phyloP scores from a whole-genome alignment of 106 monocot genomes.

The Allium cepa region DNA sequence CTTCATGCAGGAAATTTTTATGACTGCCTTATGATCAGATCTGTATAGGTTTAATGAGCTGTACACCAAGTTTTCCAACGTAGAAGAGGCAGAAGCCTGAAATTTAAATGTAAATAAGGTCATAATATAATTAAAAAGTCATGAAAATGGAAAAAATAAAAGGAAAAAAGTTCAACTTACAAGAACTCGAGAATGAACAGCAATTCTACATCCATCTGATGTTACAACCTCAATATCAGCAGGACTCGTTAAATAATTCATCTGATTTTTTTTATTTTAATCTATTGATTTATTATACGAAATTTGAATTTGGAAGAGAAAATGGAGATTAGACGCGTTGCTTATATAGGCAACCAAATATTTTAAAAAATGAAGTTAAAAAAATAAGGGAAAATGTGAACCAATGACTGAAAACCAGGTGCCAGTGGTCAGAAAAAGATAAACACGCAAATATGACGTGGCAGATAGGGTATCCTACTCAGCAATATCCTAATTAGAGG shows the following conservation, averaged over 20 bases:
- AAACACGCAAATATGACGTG: neutral
- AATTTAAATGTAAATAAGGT: neutral
- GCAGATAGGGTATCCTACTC: neutral
- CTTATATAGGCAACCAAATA: neutral
- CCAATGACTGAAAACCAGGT: neutral
- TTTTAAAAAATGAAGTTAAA: neutral
- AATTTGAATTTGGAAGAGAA: neutral
- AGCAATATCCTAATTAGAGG: neutral
- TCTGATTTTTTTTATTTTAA: neutral
- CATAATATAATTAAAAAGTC: neutral
- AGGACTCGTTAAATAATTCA: neutral
- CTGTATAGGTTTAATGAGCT: constrained; percentile 1
- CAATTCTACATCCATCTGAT: constrained; percentile 37
- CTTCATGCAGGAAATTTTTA: constrained; percentile 58
- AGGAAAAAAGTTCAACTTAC: constrained; percentile 12
- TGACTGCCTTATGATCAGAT: constrained; percentile 3
- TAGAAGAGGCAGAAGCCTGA: constrained; percentile 67
- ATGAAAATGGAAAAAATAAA: neutral
- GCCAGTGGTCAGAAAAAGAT: neutral
- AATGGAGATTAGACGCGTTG: neutral
- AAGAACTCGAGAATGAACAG: constrained; percentile 46
- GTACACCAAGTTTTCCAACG: constrained; percentile 49
- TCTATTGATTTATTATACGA: neutral
- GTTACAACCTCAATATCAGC: constrained; percentile 44
- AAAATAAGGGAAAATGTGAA: neutral